Conservation (phyloP, 352 stramenopile species). For the Globisporangium viniferum region DNA sequence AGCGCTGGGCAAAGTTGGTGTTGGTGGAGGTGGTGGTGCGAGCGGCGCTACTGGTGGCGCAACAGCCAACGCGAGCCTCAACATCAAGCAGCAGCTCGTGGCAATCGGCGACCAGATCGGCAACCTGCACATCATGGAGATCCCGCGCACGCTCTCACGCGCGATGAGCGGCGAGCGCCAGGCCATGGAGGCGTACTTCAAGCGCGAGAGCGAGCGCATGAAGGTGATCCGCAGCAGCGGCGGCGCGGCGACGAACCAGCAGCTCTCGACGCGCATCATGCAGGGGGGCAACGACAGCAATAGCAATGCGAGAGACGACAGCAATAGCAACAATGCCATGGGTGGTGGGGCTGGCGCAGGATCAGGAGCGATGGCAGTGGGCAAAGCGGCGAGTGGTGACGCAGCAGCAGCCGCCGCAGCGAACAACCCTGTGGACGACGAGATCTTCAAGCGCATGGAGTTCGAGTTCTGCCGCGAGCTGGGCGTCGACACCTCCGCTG, state of each 20-base stretch:
- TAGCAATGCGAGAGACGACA: constrained; percentile 15
- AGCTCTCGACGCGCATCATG: constrained; percentile 14
- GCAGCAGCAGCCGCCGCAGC: constrained; percentile 4
- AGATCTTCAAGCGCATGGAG: constrained; percentile 79
- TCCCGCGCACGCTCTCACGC: constrained; percentile 87
- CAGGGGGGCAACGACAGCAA: constrained; percentile 24
- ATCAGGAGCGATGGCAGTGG: not conserved
- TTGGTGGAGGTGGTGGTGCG: constrained; percentile 1
- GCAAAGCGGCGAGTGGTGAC: not conserved
- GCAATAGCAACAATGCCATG: constrained; percentile 22
- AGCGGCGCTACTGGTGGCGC: constrained; percentile 4
- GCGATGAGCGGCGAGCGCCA: constrained; percentile 73
- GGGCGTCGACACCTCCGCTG: constrained; percentile 37
- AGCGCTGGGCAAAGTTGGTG: not conserved
- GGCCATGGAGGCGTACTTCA: constrained; percentile 88
- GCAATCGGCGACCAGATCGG: constrained; percentile 89
- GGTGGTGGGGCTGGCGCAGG: not conserved
- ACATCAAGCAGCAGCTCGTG: constrained; percentile 87
- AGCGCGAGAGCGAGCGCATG: constrained; percentile 84
- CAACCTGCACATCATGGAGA: constrained; percentile 92
- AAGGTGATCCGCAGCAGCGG: constrained; percentile 30
- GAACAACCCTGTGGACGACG: constrained; percentile 34
- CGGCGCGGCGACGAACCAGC: constrained; percentile 3
- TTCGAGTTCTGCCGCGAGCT: constrained; percentile 73
- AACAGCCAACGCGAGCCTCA: constrained; percentile 19